Evolutionary conservation across 768 basidiomycete genomes (phyloP).

Genomic region (Phylloporus sp.): DNA sequence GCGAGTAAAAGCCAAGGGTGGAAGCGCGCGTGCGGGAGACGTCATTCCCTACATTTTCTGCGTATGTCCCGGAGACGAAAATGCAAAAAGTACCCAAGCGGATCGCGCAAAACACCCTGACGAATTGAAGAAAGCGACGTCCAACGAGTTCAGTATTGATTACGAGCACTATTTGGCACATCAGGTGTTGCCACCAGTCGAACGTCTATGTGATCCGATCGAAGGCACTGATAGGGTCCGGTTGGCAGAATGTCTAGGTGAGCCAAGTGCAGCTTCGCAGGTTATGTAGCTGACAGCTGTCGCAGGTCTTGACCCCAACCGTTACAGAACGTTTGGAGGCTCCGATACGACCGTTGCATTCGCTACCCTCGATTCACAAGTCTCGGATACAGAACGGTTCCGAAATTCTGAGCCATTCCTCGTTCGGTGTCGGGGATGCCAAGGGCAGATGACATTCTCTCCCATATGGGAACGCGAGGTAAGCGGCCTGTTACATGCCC

Average conservation of each 20-base stretch:
- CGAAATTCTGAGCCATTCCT: slow-evolving; percentile 67
- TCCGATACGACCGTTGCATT: slow-evolving; percentile 60
- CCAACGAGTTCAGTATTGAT: slow-evolving; percentile 68
- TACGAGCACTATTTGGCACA: slow-evolving; percentile 88
- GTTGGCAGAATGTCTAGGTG: slow-evolving; percentile 93
- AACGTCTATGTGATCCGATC: slow-evolving; percentile 93
- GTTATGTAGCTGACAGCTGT: background rate
- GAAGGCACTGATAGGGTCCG: slow-evolving; percentile 92
- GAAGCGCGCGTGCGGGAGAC: slow-evolving; percentile 78
- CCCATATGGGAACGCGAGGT: slow-evolving; percentile 61
- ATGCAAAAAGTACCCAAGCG: slow-evolving; percentile 73
- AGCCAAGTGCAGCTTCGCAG: slow-evolving; percentile 8
- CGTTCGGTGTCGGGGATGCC: slow-evolving; percentile 76
- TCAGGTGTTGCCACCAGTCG: slow-evolving; percentile 92
- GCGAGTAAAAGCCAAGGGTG: slow-evolving; percentile 81
- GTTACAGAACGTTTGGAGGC: slow-evolving; percentile 44
- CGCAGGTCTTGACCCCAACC: slow-evolving; percentile 57
- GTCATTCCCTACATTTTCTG: slow-evolving; percentile 98
- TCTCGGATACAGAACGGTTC: slow-evolving; percentile 86
- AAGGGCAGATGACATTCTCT: slow-evolving; percentile 52
- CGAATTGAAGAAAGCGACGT: slow-evolving; percentile 69
- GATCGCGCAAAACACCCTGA: slow-evolving; percentile 93
- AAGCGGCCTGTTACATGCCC: slow-evolving; percentile 13
- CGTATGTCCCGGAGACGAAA: slow-evolving; percentile 65
- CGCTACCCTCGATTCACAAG: slow-evolving; percentile 80